Conservation (phyloP, 768 basidiomycete genomes). For the Naganishia vishniacii region DNA sequence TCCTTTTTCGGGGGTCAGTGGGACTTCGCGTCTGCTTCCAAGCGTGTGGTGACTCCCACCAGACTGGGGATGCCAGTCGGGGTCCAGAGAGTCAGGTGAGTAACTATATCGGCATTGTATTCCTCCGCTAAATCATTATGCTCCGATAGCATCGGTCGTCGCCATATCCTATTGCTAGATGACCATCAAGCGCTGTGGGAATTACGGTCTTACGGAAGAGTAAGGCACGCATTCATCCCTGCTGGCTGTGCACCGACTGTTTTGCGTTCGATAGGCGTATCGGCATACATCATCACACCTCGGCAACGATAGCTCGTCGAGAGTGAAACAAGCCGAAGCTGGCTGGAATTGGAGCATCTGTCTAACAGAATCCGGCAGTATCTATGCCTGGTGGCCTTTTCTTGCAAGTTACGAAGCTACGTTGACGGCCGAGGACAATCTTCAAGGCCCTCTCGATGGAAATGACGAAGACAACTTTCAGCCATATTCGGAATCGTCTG, state of each 20-base stretch:
- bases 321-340: slow-evolving; percentile 37
- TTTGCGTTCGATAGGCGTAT: slow-evolving; percentile 33
- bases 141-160: slow-evolving; percentile 25
- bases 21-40: slow-evolving; percentile 34
- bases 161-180: slow-evolving; percentile 43
- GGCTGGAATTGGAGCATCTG: slow-evolving; percentile 42
- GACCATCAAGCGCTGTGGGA: slow-evolving; percentile 44
- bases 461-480: slow-evolving; percentile 28
- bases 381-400: slow-evolving; percentile 41
- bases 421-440: slow-evolving; percentile 26
- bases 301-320: slow-evolving; percentile 30
- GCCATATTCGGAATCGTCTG: slow-evolving; percentile 12
- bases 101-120: no score
- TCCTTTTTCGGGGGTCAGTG: slow-evolving; percentile 20
- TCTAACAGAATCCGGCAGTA: slow-evolving; percentile 34
- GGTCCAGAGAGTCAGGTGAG: background rate
- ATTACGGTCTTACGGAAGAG: slow-evolving; percentile 34
- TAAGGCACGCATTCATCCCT: slow-evolving; percentile 14
- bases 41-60: slow-evolving; percentile 34
- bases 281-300: slow-evolving; percentile 36
- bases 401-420: slow-evolving; percentile 26
- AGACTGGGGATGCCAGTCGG: slow-evolving; percentile 35
- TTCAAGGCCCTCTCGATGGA: slow-evolving; percentile 12
- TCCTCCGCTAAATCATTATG: background rate
- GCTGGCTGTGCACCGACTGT: background rate